Base-by-base conservation (phyloP, 2,329 filamentous ascomycete genomes). In the Endoconidiophora polonica region DNA sequence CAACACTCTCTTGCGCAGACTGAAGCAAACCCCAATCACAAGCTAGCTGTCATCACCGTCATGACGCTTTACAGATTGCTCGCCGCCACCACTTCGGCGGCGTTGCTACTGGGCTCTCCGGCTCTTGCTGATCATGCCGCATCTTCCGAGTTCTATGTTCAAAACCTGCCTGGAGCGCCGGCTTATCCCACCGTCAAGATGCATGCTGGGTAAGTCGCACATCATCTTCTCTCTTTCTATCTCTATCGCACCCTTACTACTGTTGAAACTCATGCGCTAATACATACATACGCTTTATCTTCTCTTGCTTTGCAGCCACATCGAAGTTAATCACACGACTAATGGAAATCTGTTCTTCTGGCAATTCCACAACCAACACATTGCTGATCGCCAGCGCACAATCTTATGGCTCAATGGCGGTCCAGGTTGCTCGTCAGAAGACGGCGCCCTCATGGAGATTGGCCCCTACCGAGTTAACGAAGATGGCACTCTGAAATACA, bases 271-370 rank as follows among this genome's bases (percentile, higher is more conserved):
- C 9, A 10, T 33, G 29, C 29, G 29, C 29, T 33, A 33, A 41
- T n/a, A 5, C 9, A 44, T 10, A 44, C 20, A 16, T 20, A 10
- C n/a, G 41, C 44, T 49, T 16, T 22, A 22, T 26, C 29, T 9
- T 26, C 16, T 18, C 16, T 18, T 18, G 12, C 37, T 6, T 22
- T 47, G 24, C 62, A 94, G 87, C 49, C 91, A 98, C 68, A 82
- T 98, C 63, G 88, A 96, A 66, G 74, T 98, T 59, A 83, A 80
- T 33, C 76, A 83, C 18, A 80, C 86, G 57, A 76, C 83, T 63
- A 86, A 96, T 62, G 90, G 86, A 58, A 94, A 96, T 65, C 68
- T 98, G 16, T 98, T 96, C 72, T 98, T 98, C 71, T 98, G 91
- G 91, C 86, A 95, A 61, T 95, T 85, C 62, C 79, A 94, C 62